Evolutionary conservation across 1,139 yeast species (phyloP), one percentile per base, ranked within the genome.

Genomic region (Citeromyces hawaiiensis): DNA sequence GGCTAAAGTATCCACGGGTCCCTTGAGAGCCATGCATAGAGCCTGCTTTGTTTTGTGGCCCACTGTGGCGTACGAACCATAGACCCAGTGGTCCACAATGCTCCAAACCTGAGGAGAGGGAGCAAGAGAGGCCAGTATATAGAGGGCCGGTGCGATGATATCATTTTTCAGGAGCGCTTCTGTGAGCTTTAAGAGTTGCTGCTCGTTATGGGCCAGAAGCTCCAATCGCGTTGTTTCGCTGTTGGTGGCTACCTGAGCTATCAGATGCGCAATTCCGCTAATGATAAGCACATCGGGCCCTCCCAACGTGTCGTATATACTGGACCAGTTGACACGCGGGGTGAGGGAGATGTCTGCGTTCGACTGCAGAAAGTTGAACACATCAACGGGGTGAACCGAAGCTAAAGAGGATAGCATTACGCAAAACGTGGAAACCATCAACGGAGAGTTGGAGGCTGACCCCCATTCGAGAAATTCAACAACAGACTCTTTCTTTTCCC

Each of bases 401-500:
- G 91, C 66, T 36, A 91, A 63, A 4, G 94, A 78, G 2, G 93
- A 78, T 41, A 91, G 62, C 67, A 91, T 70, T 43, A 85, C 67
- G 47, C 91, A 77, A 50, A 81, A 87, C 0, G 95, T 72, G 0
- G 97, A 81, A 38, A 86, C 73, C 63, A 88, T 86, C 41, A 87
- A 64, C 5, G 93, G 80, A 11, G 91, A 83, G 45, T 82, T 86
- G 50, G 88, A 82, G 42, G 78, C 76, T 4, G 93, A 69, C 0
- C 94, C 94, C 97, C 97, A 88, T 36, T 72, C 72, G 39, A 88
- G 64, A 49, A 91, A 88, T 0, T 96, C 96, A 49, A 75, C 69
- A 2, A 76, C 59, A 3, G 81, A 68, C 39, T 72, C 78, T 15
- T 77, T 70, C 43, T 82, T 85, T 2, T 64, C 60, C 95, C 96